phyloP scores from a whole-genome alignment of 2,329 filamentous ascomycete genomes.

The Fusarium buharicum region DNA sequence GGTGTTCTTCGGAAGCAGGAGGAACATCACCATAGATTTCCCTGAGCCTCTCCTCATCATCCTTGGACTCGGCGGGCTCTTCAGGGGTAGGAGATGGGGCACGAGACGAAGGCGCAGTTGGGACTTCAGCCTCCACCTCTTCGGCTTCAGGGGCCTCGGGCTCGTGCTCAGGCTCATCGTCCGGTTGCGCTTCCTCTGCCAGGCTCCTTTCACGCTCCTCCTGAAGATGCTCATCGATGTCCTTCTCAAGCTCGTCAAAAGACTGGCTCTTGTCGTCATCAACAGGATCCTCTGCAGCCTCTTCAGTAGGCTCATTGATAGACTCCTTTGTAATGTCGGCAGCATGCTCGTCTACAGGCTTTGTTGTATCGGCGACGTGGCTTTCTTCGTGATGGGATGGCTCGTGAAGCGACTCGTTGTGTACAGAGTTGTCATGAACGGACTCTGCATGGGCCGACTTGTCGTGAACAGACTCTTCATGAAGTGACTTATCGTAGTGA shows the following conservation, averaged over 20 bases:
- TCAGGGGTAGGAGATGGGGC: constrained; percentile 24
- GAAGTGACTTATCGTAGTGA: neutral
- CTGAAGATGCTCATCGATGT: constrained; percentile 35
- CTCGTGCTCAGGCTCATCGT: neutral
- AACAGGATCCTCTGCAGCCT: constrained; percentile 8
- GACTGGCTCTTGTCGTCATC: constrained; percentile 24
- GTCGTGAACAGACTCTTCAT: constrained; percentile 10
- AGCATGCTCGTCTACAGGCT: constrained; percentile 11
- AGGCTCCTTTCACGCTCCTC: constrained; percentile 37
- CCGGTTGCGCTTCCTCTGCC: constrained; percentile 21
- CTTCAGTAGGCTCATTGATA: neutral
- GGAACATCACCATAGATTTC: constrained; percentile 59
- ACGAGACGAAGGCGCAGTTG: too few relatives aligned
- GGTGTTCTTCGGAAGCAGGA: constrained; percentile 11
- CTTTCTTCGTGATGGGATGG: constrained; percentile 15
- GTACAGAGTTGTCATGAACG: constrained; percentile 9
- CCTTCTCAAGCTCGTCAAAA: constrained; percentile 37
- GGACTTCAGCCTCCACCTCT: neutral
- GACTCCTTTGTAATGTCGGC: constrained; percentile 18
- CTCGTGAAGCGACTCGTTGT: constrained; percentile 12
- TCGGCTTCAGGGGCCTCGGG: constrained; percentile 36
- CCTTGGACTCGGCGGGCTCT: neutral
- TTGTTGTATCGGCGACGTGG: neutral
- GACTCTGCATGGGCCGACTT: too few relatives aligned
- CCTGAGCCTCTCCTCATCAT: constrained; percentile 61